Evolutionary conservation across 805 yeast genomes (phyloP).

Genomic region (Pichia cephalocereana): DNA sequence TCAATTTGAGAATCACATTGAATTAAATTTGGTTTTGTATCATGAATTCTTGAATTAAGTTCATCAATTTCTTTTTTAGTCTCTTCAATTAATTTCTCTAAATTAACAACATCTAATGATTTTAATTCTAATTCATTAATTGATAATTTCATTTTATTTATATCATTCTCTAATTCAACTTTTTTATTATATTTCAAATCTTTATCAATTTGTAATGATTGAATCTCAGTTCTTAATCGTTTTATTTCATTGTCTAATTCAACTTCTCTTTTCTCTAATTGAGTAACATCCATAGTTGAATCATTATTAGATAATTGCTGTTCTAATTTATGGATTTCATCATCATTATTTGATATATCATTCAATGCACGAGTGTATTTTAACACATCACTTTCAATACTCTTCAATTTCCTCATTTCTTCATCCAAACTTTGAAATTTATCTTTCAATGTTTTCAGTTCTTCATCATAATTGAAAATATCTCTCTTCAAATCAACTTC

Average conservation of each 20-base stretch:
- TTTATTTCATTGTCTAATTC: slow-evolving; percentile 5
- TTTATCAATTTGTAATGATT: slow-evolving; percentile 30
- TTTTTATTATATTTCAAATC: slow-evolving; percentile 37
- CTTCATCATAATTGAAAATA: neutral
- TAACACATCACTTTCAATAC: slow-evolving; percentile 6
- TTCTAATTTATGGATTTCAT: slow-evolving; percentile 5
- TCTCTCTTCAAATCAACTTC: neutral
- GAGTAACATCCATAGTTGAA: neutral
- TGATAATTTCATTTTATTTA: slow-evolving; percentile 43
- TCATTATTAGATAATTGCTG: neutral
- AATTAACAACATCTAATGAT: slow-evolving; percentile 36
- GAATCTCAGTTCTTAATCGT: slow-evolving; percentile 29
- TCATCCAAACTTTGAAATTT: neutral
- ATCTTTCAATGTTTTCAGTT: neutral
- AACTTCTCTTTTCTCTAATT: neutral
- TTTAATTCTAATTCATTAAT: slow-evolving; percentile 47
- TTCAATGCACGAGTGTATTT: neutral
- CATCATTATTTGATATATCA: slow-evolving; percentile 7
- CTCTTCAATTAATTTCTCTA: slow-evolving; percentile 31
- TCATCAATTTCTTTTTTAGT: slow-evolving; percentile 19
- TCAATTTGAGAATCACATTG: neutral
- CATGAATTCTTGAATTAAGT: slow-evolving; percentile 2
- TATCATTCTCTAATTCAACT: slow-evolving; percentile 35
- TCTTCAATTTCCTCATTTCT: slow-evolving; percentile 9
- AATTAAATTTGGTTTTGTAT: neutral